phyloP scores from a whole-genome alignment of 2,329 filamentous ascomycete genomes.

The Raffaelea albimanens region DNA sequence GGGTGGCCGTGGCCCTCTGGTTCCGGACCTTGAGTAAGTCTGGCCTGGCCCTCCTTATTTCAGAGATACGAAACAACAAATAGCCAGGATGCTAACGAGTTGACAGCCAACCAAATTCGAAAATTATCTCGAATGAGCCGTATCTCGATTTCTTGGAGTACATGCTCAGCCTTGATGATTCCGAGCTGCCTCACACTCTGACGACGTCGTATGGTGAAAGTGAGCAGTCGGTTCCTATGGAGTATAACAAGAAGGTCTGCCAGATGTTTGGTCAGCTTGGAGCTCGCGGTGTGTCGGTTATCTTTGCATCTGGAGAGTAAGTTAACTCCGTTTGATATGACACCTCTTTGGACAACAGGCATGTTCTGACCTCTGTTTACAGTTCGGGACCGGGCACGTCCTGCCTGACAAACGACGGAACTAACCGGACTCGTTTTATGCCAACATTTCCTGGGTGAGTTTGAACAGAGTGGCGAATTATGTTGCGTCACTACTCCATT shows the following conservation, averaged over 20 bases:
- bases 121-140: slow-evolving; percentile 38
- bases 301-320: slow-evolving; percentile 40
- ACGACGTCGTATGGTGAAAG: slow-evolving; percentile 51
- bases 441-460: slow-evolving; percentile 47
- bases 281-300: slow-evolving; percentile 39
- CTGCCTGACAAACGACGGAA: slow-evolving; percentile 51
- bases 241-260: slow-evolving; percentile 43
- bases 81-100: not conserved
- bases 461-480: no score
- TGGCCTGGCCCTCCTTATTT: not conserved
- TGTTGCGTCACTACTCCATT: not conserved
- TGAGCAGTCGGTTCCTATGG: slow-evolving; percentile 40
- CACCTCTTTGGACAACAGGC: not conserved
- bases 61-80: not conserved
- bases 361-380: not conserved
- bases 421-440: slow-evolving; percentile 43
- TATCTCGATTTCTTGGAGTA: slow-evolving; percentile 45
- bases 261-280: slow-evolving; percentile 42
- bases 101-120: not conserved
- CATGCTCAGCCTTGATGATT: slow-evolving; percentile 32
- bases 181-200: slow-evolving; percentile 44
- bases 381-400: slow-evolving; percentile 27
- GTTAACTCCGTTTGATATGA: slow-evolving; percentile 11
- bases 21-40: slow-evolving; percentile 11
- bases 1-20: slow-evolving; percentile 28